A percentile compares a stretch with the other conserved stretches of the same genome.
Conservation (phyloP, 164 flowering plant species). For the Malania oleifera region DNA sequence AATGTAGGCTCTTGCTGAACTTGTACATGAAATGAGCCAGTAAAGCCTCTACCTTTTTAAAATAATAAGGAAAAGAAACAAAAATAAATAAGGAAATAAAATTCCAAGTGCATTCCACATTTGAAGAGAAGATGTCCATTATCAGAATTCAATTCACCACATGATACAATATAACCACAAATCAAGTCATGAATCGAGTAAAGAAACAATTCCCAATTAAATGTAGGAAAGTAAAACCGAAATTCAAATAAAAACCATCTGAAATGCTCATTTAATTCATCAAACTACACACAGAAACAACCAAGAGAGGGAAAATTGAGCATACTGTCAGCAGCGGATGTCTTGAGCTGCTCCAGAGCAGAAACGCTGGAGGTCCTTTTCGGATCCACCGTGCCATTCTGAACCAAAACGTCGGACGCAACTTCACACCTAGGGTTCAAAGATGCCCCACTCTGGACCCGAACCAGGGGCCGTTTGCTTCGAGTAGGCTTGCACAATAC, state of each 20-base stretch:
- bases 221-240: too few species aligned
- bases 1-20: too few species aligned
- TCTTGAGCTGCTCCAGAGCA: constrained; percentile 83
- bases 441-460: constrained; percentile 22
- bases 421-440: constrained; percentile 36
- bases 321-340: constrained; percentile 73
- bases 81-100: too few species aligned
- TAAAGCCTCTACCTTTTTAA: too few species aligned
- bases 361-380: constrained; percentile 48
- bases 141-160: too few species aligned
- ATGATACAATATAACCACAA: neutral
- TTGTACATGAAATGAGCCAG: too few species aligned
- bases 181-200: neutral
- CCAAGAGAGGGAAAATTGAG: neutral
- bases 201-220: neutral
- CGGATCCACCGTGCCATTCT: constrained; percentile 15
- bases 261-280: too few species aligned
- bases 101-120: too few species aligned
- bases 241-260: too few species aligned
- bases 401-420: constrained; percentile 21
- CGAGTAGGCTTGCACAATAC: constrained; percentile 22
- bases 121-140: too few species aligned
- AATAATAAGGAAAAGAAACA: too few species aligned
- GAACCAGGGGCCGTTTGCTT: constrained; percentile 6
- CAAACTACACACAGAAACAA: too few species aligned